Evolutionary conservation across 2,329 filamentous ascomycete genomes (phyloP), one percentile per base, ranked within the genome.

Genomic region (Exophiala viscosa): DNA sequence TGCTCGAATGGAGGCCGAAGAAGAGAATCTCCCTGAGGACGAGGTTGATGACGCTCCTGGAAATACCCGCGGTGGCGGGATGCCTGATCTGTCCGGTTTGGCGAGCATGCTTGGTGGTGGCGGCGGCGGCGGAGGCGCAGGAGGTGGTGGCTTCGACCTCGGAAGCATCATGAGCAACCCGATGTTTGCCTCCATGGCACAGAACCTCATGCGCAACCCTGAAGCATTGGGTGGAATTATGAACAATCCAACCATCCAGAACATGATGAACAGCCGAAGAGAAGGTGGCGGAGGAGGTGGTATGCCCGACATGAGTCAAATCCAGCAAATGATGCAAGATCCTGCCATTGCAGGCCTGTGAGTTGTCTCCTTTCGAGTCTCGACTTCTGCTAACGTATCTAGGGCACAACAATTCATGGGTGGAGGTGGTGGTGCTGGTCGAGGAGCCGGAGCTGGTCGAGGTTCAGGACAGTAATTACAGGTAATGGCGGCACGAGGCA

Each of bases 141-240:
- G 39, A 5, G 84, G 76, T 6, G 86, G 86, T 46, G 89, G 88
- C 49, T 93, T 96, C 10, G 92, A 97, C 70, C 77, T 99, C 18
- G 74, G 83, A 59, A 82, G 83, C 59, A 85, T 99, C 70, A 95
- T 97, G 90, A 90, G 78, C 77, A 99, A 97, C 76, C 93, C 93
- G 50, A 97, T 97, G 93, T 95, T 99, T 75, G 84, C 90, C 45
- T 88, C 82, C 74, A 96, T 97, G 90, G 93, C 93, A 3, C 90
- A 96, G 77, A 96, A 89, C 72, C 73, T 99, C 50, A 97, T 97
- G 93, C 89, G 84, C 74, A 96, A 99, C 75, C 93, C 93, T 0
- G 88, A 95, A 8, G 84, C 91, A 77, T 87, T 97, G 83, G 81
- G 78, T 68, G 93, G 90, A 70, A 73, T 99, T 53, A 96, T 99